Conservation (phyloP, 169 alveolate species). For the Eimeria falciformis region DNA sequence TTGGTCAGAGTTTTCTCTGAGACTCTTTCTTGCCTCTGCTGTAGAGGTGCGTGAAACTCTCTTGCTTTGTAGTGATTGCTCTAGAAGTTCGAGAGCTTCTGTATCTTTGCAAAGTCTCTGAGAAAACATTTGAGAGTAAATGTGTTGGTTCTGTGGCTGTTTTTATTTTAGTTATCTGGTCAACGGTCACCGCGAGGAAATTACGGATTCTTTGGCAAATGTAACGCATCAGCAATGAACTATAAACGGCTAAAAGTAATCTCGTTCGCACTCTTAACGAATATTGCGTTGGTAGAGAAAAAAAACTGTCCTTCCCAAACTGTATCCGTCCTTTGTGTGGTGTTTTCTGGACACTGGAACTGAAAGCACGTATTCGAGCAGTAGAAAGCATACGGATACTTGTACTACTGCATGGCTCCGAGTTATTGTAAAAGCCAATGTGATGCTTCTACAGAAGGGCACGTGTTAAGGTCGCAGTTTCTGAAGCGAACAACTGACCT, state of each 20-base stretch:
- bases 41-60: neutral
- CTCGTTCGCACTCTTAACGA: constrained; percentile 14
- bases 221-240: too few species aligned
- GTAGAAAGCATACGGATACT: neutral
- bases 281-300: constrained; percentile 48
- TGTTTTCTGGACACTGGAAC: constrained; percentile 64
- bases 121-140: neutral
- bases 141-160: neutral
- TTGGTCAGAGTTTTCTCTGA: too few species aligned
- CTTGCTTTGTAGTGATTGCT: constrained; percentile 22
- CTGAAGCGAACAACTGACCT: constrained; percentile 7
- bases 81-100: constrained; percentile 42
- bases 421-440: too few species aligned
- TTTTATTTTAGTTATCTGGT: too few species aligned
- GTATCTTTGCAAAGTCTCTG: constrained; percentile 56
- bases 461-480: too few species aligned
- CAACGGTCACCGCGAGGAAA: too few species aligned
- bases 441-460: too few species aligned
- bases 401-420: too few species aligned
- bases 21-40: too few species aligned
- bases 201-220: too few species aligned
- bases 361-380: neutral
- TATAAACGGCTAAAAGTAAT: too few species aligned
- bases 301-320: constrained; percentile 36
- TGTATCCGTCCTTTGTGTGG: neutral